Percentiles rank a stretch among this genome's conserved stretches.
phyloP scores from a whole-genome alignment of 176 grass and related monocot genomes.

The Rhynchospora tenuis region DNA sequence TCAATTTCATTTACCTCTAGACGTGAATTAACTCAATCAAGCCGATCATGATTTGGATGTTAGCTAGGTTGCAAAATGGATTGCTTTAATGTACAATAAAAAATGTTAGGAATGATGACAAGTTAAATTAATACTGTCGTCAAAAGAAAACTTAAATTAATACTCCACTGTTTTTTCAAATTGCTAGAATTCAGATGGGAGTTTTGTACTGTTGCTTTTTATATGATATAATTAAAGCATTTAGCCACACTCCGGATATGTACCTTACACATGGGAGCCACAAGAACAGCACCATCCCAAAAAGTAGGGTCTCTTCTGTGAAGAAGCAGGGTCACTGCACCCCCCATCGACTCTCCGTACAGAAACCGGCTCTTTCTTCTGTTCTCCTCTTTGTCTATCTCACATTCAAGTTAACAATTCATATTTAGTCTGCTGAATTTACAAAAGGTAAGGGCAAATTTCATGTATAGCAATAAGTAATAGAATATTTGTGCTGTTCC shows the following conservation, averaged over 20 bases:
- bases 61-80: background rate
- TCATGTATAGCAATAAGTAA: background rate
- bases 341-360: slow-evolving; percentile 94
- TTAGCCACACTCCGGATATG: background rate
- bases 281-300: slow-evolving; percentile 81
- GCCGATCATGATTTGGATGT: background rate
- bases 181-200: background rate
- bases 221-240: background rate
- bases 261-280: slow-evolving; percentile 94
- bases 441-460: background rate
- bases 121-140: background rate
- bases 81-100: background rate
- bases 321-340: slow-evolving; percentile 57
- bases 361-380: slow-evolving; percentile 70
- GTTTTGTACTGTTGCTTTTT: background rate
- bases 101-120: background rate
- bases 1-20: background rate
- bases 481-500: background rate
- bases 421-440: background rate
- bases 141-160: background rate
- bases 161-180: background rate
- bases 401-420: background rate
- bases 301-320: slow-evolving; percentile 71
- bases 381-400: slow-evolving; percentile 45
- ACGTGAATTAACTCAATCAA: background rate